These are phyloP conservation scores for Sisymbrium irio DNA, from an alignment of 345 rosid species.

Conservation along the genomic window DNA sequence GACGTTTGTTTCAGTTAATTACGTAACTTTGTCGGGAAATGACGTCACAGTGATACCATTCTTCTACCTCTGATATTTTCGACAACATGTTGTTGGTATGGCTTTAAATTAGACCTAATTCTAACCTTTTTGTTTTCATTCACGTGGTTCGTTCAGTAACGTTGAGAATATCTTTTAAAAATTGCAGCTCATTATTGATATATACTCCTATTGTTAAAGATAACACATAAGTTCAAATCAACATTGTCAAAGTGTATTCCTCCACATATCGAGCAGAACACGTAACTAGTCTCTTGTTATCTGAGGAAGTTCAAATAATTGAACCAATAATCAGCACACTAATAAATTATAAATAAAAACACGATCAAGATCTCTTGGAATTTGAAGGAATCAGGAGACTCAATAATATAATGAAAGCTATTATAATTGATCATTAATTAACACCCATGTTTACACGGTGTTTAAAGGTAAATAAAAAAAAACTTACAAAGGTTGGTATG, in stretches of 20 bases:
- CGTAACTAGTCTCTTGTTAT: background rate
- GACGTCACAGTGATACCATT: constrained; percentile 25
- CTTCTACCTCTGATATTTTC: background rate
- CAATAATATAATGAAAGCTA: background rate
- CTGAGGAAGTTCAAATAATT: background rate
- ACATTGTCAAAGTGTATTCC: background rate
- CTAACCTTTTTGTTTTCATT: background rate
- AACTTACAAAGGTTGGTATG: background rate
- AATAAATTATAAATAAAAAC: background rate
- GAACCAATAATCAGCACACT: background rate
- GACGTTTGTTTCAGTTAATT: background rate
- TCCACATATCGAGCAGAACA: background rate
- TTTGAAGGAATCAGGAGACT: background rate
- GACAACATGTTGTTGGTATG: background rate
- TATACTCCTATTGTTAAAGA: background rate
- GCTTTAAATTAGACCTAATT: constrained; percentile 26
- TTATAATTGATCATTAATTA: background rate
- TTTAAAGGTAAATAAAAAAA: background rate
- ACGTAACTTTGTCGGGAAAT: constrained; percentile 15
- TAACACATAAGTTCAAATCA: background rate
- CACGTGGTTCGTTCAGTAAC: constrained; percentile 29
- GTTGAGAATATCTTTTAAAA: no score
- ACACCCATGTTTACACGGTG: background rate
- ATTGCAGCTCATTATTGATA: no score
- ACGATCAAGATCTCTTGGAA: background rate